Evolutionary conservation across 2,329 filamentous ascomycete genomes (phyloP), one percentile per base, ranked within the genome.

Genomic region (Tetracladium maxilliforme): DNA sequence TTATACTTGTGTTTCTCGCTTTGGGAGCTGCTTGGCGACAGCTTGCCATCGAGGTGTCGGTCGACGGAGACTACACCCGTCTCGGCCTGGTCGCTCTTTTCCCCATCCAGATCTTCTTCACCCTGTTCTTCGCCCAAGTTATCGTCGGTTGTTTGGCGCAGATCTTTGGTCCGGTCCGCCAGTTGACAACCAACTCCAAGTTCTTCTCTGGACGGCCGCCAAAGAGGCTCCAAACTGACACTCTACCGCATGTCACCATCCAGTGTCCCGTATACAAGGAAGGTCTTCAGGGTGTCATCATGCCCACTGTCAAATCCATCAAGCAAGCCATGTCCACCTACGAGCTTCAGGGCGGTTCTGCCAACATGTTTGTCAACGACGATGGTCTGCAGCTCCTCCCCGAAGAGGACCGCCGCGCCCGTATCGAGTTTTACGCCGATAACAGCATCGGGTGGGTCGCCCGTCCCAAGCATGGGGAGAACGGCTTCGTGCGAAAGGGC

Each of bases 191-290:
- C 39, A 90, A 90, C 60, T 83, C 78, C 41, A 80, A 78, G 47
- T 87, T 75, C 55, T 90, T 78, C 52, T 87, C 81, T 1, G 81
- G 77, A 2, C 58, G 62, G n/a, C 71, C 75, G 2, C 64, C 64
- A 10, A 9, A 12, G 12, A 59, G 77, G 23, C 49, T 84, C 15
- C 64, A 65, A 29, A 54, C 50, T 2, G 41, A 52, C 6, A 43
- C 57, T 14, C 60, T 86, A 10, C 78, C 77, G 3, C 79, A 82
- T 42, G 61, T 82, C 34, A 87, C 80, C 4, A 78, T 92, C 21
- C 82, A 92, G 43, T 86, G 80, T 46, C 82, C 82, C 5, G 79
- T 92, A 0, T 92, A 90, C 56, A 90, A 87, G 48, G 82, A 92
- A 47, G 80, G 81, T 35, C 61, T 92, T 4, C 54, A 55, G 18